Evolutionary conservation across 2,329 filamentous ascomycete genomes (phyloP), one percentile per base, ranked within the genome.

Genomic region (Diaporthe amygdali): DNA sequence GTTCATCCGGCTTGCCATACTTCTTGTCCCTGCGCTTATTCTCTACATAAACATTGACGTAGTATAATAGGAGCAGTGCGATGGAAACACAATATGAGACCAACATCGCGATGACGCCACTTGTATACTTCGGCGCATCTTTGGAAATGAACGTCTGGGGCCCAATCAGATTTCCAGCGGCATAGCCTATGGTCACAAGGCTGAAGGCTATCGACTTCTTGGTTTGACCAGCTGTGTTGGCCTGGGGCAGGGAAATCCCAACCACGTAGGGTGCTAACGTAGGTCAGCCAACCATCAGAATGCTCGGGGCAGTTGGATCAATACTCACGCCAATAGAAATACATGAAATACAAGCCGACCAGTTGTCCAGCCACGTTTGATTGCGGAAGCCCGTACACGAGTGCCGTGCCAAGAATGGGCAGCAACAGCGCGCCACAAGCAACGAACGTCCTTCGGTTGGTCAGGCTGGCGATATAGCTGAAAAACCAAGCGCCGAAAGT

Each of bases 161-260:
- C 0, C 82, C 83, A 63, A 84, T 83, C 2, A 84, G 73, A 70
- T 84, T 84, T 5, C 81, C 81, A 2, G 82, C 78, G 3, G 79
- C 81, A 66, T 82, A 84, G 2, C 81, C 82, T 54, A 84, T 81
- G 34, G 80, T 80, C 3, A 83, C 76, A 30, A 82, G 79, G 30
- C 80, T 79, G 68, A 81, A 82, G 15, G 81, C 76, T 7, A 82
- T 76, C 20, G 77, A 79, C 69, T 83, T 83, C 75, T 84, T 84
- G n/a, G 82, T 83, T 20, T 75, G 75, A 0, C 76, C 76, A 17
- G 75, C 76, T 12, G 76, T 77, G 51, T 78, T 78, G 27, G 76
- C 76, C 41, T 78, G 76, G 22, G 75, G 71, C 15, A 78, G 68
- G 10, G 75, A 77, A 20, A 78, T 77, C 0, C 69, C 76, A 9